Evolutionary conservation across 1,284 basidiomycete genomes (phyloP).

Genomic region (Melampsora larici-populina): DNA sequence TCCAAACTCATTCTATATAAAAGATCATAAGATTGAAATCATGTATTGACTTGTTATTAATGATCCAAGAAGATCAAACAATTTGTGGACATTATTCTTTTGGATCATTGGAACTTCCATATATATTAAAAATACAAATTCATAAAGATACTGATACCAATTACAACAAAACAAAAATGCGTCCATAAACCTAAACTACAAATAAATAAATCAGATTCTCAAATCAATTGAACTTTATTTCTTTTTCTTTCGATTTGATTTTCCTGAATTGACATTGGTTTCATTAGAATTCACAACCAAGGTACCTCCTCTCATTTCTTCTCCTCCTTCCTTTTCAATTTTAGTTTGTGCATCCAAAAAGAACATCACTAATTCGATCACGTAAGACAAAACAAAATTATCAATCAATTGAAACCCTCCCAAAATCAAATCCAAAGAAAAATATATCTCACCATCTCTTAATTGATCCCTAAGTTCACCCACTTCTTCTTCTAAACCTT

Average conservation of each 20-base stretch:
- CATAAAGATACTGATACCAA: neutral
- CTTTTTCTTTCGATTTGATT: constrained; percentile 1
- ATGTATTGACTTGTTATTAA: too few species aligned
- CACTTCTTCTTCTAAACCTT: constrained; percentile 21
- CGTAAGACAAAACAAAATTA: neutral
- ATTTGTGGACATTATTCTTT: too few species aligned
- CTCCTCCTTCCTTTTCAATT: constrained; percentile 29
- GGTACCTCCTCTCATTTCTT: constrained; percentile 31
- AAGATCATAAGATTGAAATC: too few species aligned
- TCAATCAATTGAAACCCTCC: neutral
- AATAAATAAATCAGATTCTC: neutral
- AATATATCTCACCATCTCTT: constrained; percentile 31
- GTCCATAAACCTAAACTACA: neutral
- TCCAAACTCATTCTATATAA: too few species aligned
- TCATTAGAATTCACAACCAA: constrained; percentile 7
- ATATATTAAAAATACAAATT: neutral
- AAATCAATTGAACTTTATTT: neutral
- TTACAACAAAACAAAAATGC: neutral
- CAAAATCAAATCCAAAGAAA: neutral
- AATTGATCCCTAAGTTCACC: constrained; percentile 34
- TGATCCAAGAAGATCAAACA: too few species aligned
- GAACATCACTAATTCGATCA: constrained; percentile 36
- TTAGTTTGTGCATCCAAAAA: constrained; percentile 39
- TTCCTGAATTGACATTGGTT: neutral
- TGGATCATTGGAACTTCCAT: neutral